Base-by-base conservation (phyloP, 176 grass and related monocot genomes). In the Thinopyrum elongatum region DNA sequence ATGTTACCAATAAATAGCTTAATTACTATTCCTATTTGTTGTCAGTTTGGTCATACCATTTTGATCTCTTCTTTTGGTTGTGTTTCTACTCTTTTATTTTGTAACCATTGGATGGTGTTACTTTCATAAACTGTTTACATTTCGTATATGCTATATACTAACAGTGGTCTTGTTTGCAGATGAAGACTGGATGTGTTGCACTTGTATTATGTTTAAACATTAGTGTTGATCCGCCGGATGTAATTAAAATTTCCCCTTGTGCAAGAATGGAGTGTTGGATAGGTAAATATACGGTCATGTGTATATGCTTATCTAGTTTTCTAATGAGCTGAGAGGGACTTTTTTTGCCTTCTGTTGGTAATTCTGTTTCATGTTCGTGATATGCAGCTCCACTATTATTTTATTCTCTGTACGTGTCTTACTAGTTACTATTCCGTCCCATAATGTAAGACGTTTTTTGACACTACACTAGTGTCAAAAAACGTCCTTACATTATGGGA, bases 251-350 rank as follows among this genome's bases (percentile, higher is more conserved):
- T 61, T 99, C 97, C 23, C 97, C 97, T 65, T 99, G 97, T 83
- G 97, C 97, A 86, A 90, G 92, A 91, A 96, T 90, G 92, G 94
- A 99, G 70, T 99, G 97, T 83, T 99, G 97, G 97, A 99, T 94
- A 92, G 97, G 97, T 99, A 92, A 95, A 70, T 7, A 21, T 82
- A 78, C 46, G 8, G 31, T 59, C 10, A 46, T 84, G 27, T 71
- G 3, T 91, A 22, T 62, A 61, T 84, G 23, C 27, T 81, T 84
- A 74, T 70, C 57, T n/a, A 36, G 82, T 17, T 46, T 44, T 83
- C 3, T 76, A 55, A n/a, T 31, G 10, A 86, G 47, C 42, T 68
- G 25, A 27, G 51, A 38, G 71, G 42, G 66, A 25, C 19, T 69
- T 75, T 42, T 23, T 74, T 28, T 17, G 33, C 49, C 22, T 86